Percentiles rank a stretch among this genome's conserved stretches.
Evolutionary conservation across 164 flowering plant genomes (phyloP).

Genomic region (Macadamia tetraphylla): DNA sequence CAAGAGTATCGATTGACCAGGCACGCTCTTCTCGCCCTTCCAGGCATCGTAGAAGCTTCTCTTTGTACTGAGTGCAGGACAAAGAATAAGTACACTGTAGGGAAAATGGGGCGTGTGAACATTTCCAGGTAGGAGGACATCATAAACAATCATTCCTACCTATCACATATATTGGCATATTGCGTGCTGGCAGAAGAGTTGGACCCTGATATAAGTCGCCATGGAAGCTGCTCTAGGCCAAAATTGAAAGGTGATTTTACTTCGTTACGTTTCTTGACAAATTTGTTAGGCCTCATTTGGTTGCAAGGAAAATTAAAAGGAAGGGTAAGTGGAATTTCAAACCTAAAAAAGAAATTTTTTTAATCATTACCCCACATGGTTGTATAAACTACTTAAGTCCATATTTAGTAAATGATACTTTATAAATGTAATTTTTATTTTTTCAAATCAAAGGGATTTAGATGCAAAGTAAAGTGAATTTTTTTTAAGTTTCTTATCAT

Average conservation of each 20-base stretch:
- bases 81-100: not conserved
- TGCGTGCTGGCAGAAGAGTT: not conserved
- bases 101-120: not conserved
- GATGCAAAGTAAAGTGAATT: too few species aligned
- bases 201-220: not conserved
- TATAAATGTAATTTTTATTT: too few species aligned
- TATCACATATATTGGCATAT: not conserved
- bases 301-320: too few species aligned
- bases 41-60: constrained; percentile 51
- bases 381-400: too few species aligned
- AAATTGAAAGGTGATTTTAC: not conserved
- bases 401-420: too few species aligned
- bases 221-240: too few species aligned
- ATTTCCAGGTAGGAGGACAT: constrained; percentile 1
- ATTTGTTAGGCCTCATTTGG: too few species aligned
- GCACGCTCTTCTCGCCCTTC: constrained; percentile 41
- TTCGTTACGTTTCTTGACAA: not conserved
- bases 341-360: too few species aligned
- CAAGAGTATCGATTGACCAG: constrained; percentile 56
- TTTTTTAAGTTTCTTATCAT: too few species aligned
- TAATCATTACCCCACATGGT: too few species aligned
- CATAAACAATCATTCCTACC: not conserved
- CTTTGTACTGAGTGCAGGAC: constrained; percentile 23
- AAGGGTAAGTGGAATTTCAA: too few species aligned
- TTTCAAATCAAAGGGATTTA: too few species aligned